These are phyloP conservation scores for Triticum turgidum DNA, from an alignment of 176 grass and related monocot genomes.

Conservation along the genomic window DNA sequence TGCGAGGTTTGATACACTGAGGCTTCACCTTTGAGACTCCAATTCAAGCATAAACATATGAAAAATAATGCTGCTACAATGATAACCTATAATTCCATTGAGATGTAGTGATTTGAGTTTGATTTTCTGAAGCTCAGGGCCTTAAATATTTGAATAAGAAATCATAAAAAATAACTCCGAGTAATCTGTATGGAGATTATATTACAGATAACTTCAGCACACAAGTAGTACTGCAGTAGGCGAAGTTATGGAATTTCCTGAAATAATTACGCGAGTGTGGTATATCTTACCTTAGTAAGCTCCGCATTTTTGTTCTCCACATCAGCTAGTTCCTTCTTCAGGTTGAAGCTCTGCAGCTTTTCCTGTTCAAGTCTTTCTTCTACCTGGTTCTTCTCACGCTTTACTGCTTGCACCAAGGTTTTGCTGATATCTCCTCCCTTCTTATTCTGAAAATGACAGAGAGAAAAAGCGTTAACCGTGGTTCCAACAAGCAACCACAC, in stretches of 20 bases:
- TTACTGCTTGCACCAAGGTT: conserved; percentile 43
- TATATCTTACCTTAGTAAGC: conserved; percentile 69
- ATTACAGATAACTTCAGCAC: background rate
- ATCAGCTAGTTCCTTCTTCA: conserved; percentile 78
- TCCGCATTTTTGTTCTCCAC: conserved; percentile 66
- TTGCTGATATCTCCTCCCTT: conserved; percentile 53
- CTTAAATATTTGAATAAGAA: background rate
- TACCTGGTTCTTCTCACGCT: conserved; percentile 59
- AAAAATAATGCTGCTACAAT: background rate
- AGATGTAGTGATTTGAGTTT: background rate
- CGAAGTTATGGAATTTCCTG: background rate
- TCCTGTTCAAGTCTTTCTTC: conserved; percentile 72
- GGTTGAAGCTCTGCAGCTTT: conserved; percentile 52
- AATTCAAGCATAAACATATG: background rate
- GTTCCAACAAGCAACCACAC: background rate
- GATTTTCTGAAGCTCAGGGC: conserved; percentile 9
- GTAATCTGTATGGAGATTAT: background rate
- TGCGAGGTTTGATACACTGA: background rate
- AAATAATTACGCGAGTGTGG: background rate
- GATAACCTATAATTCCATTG: background rate
- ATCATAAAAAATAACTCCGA: background rate
- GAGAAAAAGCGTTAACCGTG: background rate
- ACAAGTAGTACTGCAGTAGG: background rate
- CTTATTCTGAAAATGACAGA: conserved; percentile 44
- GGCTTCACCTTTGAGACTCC: background rate